A percentile compares a stretch with the other conserved stretches of the same genome.
Conservation (phyloP, 2,329 filamentous ascomycete species). For the Blastomyces emzantsi region DNA sequence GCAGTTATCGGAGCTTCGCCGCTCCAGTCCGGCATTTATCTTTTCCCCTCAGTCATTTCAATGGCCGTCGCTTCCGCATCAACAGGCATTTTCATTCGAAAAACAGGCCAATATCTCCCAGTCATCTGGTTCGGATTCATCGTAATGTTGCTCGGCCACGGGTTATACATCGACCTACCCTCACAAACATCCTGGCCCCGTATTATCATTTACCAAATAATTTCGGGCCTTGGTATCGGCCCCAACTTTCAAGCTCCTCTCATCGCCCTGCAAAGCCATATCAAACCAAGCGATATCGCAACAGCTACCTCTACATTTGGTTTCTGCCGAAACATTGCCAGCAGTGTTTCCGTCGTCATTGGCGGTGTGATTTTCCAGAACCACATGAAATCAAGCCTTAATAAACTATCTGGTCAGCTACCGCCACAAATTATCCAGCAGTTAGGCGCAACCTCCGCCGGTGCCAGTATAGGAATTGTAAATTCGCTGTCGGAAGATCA, state of each 20-base stretch:
- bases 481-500: conserved; percentile 27
- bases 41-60: conserved; percentile 59
- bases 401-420: conserved; percentile 11
- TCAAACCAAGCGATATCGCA: conserved; percentile 51
- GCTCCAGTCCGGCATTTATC: conserved; percentile 62
- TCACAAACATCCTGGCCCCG: conserved; percentile 44
- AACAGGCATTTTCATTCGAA: conserved; percentile 62
- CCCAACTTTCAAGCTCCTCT: conserved; percentile 55
- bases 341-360: conserved; percentile 49
- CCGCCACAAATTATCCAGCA: conserved; percentile 21
- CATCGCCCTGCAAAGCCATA: conserved; percentile 54
- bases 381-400: conserved; percentile 17
- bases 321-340: conserved; percentile 50
- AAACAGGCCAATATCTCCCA: conserved; percentile 56
- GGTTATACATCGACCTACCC: conserved; percentile 52
- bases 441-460: conserved; percentile 22
- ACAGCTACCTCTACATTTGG: conserved; percentile 53
- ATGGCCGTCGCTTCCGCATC: conserved; percentile 54
- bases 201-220: conserved; percentile 46
- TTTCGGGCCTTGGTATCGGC: conserved; percentile 52
- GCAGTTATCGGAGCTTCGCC: conserved; percentile 59
- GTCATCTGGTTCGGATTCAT: conserved; percentile 51
- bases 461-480: conserved; percentile 27
- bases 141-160: conserved; percentile 55
- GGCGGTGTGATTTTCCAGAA: conserved; percentile 44